Conservation (phyloP, 2,329 filamentous ascomycete species). For the Hyphodiscus sp. region DNA sequence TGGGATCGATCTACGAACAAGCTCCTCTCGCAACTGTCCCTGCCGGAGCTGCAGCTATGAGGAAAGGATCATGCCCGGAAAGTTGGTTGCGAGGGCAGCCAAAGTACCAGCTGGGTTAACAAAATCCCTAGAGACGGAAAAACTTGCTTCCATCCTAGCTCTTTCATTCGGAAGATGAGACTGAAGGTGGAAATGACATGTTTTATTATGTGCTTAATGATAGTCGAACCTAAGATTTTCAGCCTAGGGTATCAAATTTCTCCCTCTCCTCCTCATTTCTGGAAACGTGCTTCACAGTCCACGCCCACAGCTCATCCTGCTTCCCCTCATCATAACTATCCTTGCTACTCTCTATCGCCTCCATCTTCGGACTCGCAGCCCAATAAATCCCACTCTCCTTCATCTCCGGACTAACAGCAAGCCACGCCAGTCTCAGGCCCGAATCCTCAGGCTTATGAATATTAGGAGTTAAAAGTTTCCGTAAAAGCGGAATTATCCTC, state of each 20-base stretch:
- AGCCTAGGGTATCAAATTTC: background rate
- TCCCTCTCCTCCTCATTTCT: background rate
- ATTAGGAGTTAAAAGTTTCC: slow-evolving; percentile 30
- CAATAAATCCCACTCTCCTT: slow-evolving; percentile 30
- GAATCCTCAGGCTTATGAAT: slow-evolving; percentile 35
- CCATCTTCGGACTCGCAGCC: slow-evolving; percentile 38
- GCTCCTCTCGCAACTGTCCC: no score
- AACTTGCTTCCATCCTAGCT: no score
- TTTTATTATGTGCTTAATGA: no score
- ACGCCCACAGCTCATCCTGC: slow-evolving; percentile 44
- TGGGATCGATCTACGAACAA: no score
- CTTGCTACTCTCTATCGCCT: slow-evolving; percentile 35
- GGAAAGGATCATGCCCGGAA: no score
- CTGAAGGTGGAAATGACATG: no score
- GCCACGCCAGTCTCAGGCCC: slow-evolving; percentile 34
- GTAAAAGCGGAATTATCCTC: slow-evolving; percentile 31
- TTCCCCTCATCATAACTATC: slow-evolving; percentile 38
- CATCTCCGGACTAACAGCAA: slow-evolving; percentile 32
- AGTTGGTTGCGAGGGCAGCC: no score
- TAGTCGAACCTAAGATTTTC: no score
- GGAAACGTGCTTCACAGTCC: slow-evolving; percentile 36
- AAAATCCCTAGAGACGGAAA: no score
- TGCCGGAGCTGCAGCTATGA: no score
- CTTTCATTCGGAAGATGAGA: no score
- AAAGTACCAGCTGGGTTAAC: no score